Conservation (phyloP, 2,329 filamentous ascomycete genomes). For the Rhinocladiella mackenziei region DNA sequence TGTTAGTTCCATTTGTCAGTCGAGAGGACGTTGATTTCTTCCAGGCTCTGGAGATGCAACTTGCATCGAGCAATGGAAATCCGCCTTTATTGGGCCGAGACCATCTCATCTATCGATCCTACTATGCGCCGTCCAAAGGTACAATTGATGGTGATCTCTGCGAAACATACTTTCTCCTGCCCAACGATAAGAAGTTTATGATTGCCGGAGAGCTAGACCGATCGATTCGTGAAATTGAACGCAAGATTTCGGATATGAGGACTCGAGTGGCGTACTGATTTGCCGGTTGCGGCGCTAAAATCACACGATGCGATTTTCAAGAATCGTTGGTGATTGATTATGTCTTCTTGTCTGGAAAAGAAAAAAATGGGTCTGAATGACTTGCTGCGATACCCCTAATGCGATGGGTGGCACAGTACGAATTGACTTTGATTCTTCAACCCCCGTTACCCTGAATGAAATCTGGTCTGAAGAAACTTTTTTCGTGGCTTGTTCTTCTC, state of each 20-base stretch:
- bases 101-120: conserved; percentile 90
- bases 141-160: conserved; percentile 96
- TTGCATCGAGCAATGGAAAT: conserved; percentile 68
- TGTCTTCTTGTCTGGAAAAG: too few relatives aligned
- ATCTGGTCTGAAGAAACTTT: too few relatives aligned
- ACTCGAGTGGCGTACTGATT: conserved; percentile 53
- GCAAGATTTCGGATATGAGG: conserved; percentile 75
- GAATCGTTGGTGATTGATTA: too few relatives aligned
- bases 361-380: too few relatives aligned
- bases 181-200: conserved; percentile 87
- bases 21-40: conserved; percentile 98
- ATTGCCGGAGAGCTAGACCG: conserved; percentile 91
- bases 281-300: too few relatives aligned
- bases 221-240: conserved; percentile 86
- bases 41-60: conserved; percentile 83
- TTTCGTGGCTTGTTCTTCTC: too few relatives aligned
- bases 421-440: too few relatives aligned
- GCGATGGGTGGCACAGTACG: too few relatives aligned
- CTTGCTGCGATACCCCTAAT: too few relatives aligned
- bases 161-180: conserved; percentile 79
- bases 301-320: too few relatives aligned
- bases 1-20: conserved; percentile 84
- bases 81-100: conserved; percentile 85
- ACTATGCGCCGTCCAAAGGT: conserved; percentile 94
- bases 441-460: too few relatives aligned